Conservation (phyloP, 2,329 filamentous ascomycete genomes). For the Aspergillus udagawae region DNA sequence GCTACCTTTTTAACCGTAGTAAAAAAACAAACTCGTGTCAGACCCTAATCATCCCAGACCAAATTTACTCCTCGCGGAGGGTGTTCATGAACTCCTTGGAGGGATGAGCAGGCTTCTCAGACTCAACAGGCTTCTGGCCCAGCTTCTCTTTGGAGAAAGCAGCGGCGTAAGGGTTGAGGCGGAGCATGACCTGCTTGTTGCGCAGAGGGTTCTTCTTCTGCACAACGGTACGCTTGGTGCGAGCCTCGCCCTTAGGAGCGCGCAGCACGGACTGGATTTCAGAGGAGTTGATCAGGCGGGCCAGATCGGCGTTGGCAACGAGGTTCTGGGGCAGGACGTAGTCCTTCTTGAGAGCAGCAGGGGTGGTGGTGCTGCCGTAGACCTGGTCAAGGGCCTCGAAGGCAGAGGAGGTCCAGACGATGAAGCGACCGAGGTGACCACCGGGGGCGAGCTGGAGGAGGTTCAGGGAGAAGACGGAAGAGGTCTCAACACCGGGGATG, state of each 20-base stretch:
- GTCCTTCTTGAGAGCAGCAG: slow-evolving; percentile 96
- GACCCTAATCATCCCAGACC: slow-evolving; percentile 8
- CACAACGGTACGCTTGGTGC: slow-evolving; percentile 83
- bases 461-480: slow-evolving; percentile 88
- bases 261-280: slow-evolving; percentile 96
- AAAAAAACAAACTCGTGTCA: slow-evolving; percentile 18
- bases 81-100: slow-evolving; percentile 52
- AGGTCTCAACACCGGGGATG: slow-evolving; percentile 97
- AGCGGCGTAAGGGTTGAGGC: slow-evolving; percentile 96
- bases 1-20: slow-evolving; percentile 21
- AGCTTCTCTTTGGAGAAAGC: slow-evolving; percentile 84
- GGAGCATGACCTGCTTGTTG: slow-evolving; percentile 98
- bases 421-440: slow-evolving; percentile 97
- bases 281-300: slow-evolving; percentile 97
- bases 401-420: slow-evolving; percentile 96
- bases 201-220: slow-evolving; percentile 99
- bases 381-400: slow-evolving; percentile 96
- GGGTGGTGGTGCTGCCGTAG: slow-evolving; percentile 88
- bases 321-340: slow-evolving; percentile 93
- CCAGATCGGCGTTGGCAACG: slow-evolving; percentile 90
- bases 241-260: slow-evolving; percentile 81
- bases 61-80: slow-evolving; percentile 49
- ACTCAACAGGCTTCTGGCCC: slow-evolving; percentile 63
- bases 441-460: slow-evolving; percentile 98
- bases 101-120: slow-evolving; percentile 57